Evolutionary conservation across 352 stramenopile species (phyloP).

Genomic region (Phytophthora ramorum): DNA sequence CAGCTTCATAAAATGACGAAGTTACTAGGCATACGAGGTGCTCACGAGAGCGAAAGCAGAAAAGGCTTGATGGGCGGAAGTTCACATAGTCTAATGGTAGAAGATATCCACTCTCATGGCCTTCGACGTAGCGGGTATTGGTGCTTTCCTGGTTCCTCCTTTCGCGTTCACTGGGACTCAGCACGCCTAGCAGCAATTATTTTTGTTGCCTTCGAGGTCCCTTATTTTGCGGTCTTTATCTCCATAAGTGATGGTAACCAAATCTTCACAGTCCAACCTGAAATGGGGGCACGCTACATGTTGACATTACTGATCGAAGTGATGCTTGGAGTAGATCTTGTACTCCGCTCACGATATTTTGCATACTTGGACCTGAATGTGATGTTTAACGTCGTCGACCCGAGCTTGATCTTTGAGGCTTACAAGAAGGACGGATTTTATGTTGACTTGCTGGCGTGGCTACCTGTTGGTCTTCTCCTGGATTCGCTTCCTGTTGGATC

Average conservation of each 20-base stretch:
- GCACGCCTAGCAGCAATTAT: slow-evolving; percentile 48
- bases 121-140: slow-evolving; percentile 19
- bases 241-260: slow-evolving; percentile 49
- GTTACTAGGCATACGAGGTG: slow-evolving; percentile 57
- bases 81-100: slow-evolving; percentile 2
- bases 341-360: slow-evolving; percentile 62
- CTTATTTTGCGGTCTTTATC: slow-evolving; percentile 76
- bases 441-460: slow-evolving; percentile 50
- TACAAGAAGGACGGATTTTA: slow-evolving; percentile 69
- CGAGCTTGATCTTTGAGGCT: slow-evolving; percentile 54
- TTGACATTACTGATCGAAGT: slow-evolving; percentile 49
- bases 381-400: slow-evolving; percentile 61
- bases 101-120: not conserved
- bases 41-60: slow-evolving; percentile 6
- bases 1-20: slow-evolving; percentile 82
- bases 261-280: slow-evolving; percentile 44
- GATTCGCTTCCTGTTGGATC: slow-evolving; percentile 34
- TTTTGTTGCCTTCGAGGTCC: slow-evolving; percentile 67
- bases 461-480: slow-evolving; percentile 54
- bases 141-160: slow-evolving; percentile 53
- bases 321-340: slow-evolving; percentile 59
- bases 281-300: slow-evolving; percentile 39
- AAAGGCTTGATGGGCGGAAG: slow-evolving; percentile 30
- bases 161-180: slow-evolving; percentile 58
- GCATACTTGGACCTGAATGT: slow-evolving; percentile 61